Evolutionary conservation across 352 stramenopile genomes (phyloP).

Genomic region (Pythium sukuiense): DNA sequence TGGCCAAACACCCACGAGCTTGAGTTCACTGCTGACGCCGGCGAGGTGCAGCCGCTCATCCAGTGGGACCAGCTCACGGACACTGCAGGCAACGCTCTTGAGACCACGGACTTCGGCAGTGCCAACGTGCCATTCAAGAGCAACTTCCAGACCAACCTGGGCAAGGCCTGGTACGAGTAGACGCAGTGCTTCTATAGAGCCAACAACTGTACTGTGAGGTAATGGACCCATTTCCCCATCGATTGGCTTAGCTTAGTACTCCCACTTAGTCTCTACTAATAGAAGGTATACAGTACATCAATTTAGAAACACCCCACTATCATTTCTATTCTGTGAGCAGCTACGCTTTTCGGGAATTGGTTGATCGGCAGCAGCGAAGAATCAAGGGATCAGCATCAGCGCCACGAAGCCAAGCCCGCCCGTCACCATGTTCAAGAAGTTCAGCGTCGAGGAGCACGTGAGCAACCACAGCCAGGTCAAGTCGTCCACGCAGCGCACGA

Average conservation of each 20-base stretch:
- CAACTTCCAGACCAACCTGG: no score
- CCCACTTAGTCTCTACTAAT: neutral
- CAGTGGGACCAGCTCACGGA: no score
- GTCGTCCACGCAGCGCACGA: constrained; percentile 94
- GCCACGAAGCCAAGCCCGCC: neutral
- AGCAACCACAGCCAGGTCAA: constrained; percentile 97
- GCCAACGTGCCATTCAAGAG: no score
- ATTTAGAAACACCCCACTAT: neutral
- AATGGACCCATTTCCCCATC: no score
- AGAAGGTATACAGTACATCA: neutral
- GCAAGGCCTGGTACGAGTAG: no score
- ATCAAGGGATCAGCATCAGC: neutral
- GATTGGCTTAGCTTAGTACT: neutral
- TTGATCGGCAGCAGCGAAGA: neutral
- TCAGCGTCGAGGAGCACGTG: constrained; percentile 93
- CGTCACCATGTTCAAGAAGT: constrained; percentile 93
- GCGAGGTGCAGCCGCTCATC: no score
- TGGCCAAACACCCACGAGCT: no score
- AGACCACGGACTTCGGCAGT: no score
- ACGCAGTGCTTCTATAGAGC: no score
- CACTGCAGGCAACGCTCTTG: no score
- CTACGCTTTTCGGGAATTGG: neutral
- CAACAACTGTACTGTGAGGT: no score
- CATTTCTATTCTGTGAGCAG: neutral
- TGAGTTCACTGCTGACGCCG: no score